These are phyloP conservation scores for Torulaspora quercuum DNA, from an alignment of 805 yeast species.

Conservation along the genomic window DNA sequence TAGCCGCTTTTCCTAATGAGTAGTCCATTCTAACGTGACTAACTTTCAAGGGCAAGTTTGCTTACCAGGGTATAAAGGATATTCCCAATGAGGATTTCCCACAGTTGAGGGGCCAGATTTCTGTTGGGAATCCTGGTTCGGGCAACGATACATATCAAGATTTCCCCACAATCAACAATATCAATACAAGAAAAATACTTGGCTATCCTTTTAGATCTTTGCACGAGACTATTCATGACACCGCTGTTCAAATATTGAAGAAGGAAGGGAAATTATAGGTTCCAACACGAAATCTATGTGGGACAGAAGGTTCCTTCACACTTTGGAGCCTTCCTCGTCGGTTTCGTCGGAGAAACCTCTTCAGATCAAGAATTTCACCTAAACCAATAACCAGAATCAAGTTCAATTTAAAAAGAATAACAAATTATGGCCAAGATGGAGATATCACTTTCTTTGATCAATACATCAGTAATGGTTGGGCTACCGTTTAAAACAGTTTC, in stretches of 20 bases:
- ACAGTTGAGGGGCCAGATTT: slow-evolving; percentile 42
- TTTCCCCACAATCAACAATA: slow-evolving; percentile 33
- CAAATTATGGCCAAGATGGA: too few species aligned
- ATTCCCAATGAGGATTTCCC: slow-evolving; percentile 41
- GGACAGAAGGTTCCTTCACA: too few species aligned
- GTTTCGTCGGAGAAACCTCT: too few species aligned
- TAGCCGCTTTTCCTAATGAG: slow-evolving; percentile 44
- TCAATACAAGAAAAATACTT: slow-evolving; percentile 38
- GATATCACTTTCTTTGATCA: too few species aligned
- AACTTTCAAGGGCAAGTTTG: slow-evolving; percentile 26
- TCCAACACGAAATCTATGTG: too few species aligned
- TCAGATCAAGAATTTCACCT: too few species aligned
- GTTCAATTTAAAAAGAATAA: too few species aligned
- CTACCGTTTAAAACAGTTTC: too few species aligned
- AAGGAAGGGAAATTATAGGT: slow-evolving; percentile 21
- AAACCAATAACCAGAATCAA: too few species aligned
- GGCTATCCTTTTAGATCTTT: slow-evolving; percentile 41
- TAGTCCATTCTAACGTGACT: slow-evolving; percentile 37
- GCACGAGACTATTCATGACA: slow-evolving; percentile 41
- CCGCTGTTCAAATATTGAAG: slow-evolving; percentile 41
- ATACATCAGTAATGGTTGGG: too few species aligned
- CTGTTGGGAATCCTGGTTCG: slow-evolving; percentile 39
- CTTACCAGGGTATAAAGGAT: slow-evolving; percentile 30
- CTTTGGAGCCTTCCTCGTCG: too few species aligned
- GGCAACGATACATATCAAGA: slow-evolving; percentile 9